Percentiles rank a stretch among this genome's conserved stretches.
Evolutionary conservation across 2,329 filamentous ascomycete species (phyloP).

Genomic region (Trichoderma oligosporum): DNA sequence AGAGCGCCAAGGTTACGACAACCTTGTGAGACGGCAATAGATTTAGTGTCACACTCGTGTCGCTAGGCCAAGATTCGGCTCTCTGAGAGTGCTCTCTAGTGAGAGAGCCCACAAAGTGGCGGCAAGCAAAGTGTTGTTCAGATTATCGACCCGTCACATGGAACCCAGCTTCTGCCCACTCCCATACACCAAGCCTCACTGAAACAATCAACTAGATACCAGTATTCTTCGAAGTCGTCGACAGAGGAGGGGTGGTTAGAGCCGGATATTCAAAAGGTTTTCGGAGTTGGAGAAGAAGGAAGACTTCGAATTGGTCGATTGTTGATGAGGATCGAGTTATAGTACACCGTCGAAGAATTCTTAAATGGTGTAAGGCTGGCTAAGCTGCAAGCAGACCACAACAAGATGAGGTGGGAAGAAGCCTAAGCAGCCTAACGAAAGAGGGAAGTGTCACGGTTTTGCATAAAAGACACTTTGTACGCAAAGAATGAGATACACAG

Average conservation of each 20-base stretch:
- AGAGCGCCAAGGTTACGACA: slow-evolving; percentile 23
- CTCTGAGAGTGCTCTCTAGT: slow-evolving; percentile 26
- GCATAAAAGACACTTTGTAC: slow-evolving; percentile 13
- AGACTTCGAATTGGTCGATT: slow-evolving; percentile 21
- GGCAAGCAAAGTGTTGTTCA: slow-evolving; percentile 33
- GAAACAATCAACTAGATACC: slow-evolving; percentile 22
- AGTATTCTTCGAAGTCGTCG: slow-evolving; percentile 15
- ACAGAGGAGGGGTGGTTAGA: not conserved
- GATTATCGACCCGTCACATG: slow-evolving; percentile 39
- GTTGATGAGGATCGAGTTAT: not conserved
- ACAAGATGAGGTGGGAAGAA: slow-evolving; percentile 21
- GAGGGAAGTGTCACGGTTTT: slow-evolving; percentile 20
- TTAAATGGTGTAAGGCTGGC: slow-evolving; percentile 33
- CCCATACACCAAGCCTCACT: slow-evolving; percentile 26
- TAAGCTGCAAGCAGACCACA: slow-evolving; percentile 26
- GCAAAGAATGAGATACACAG: slow-evolving; percentile 7
- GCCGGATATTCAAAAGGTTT: slow-evolving; percentile 22
- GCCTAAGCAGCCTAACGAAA: slow-evolving; percentile 18
- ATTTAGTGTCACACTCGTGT: slow-evolving; percentile 39
- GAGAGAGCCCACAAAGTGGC: slow-evolving; percentile 28
- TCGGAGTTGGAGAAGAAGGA: slow-evolving; percentile 22
- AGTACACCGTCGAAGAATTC: not conserved
- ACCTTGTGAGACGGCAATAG: slow-evolving; percentile 37
- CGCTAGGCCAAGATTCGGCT: slow-evolving; percentile 30
- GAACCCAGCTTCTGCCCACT: slow-evolving; percentile 32